Evolutionary conservation across 176 grass and related monocot species (phyloP).

Genomic region (Panicum miliaceum): DNA sequence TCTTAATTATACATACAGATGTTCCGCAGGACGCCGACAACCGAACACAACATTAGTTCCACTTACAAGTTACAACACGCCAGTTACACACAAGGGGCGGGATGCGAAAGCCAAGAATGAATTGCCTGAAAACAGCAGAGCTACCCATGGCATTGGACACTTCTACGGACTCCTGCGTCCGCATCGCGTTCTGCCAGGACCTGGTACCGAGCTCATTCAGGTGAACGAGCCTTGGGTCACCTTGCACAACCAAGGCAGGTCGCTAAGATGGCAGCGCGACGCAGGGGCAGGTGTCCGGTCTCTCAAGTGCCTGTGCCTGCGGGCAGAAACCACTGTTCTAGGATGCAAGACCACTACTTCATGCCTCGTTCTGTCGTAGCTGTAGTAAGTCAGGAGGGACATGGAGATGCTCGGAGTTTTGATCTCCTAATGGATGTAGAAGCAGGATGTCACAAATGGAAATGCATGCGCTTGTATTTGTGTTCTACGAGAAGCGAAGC

Average conservation of each 20-base stretch:
- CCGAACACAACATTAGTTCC: not conserved
- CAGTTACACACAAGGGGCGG: conserved; percentile 19
- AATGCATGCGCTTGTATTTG: not conserved
- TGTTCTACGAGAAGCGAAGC: not conserved
- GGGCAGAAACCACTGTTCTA: conserved; percentile 51
- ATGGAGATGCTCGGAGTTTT: conserved; percentile 19
- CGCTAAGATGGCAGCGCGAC: conserved; percentile 10
- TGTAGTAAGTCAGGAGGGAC: conserved; percentile 53
- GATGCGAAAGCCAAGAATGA: conserved; percentile 93
- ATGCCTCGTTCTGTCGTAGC: conserved; percentile 37
- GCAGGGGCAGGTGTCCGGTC: conserved; percentile 17
- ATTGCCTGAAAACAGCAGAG: conserved; percentile 79
- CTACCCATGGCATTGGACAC: conserved; percentile 40
- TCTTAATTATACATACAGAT: conserved; percentile 24
- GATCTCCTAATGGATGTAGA: conserved; percentile 40
- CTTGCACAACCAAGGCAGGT: not conserved
- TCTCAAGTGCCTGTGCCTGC: conserved; percentile 33
- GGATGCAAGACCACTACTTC: conserved; percentile 35
- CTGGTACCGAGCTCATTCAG: conserved; percentile 38
- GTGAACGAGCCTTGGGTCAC: conserved; percentile 27
- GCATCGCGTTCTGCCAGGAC: conserved; percentile 33
- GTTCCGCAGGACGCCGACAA: not conserved
- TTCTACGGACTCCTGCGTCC: conserved; percentile 8
- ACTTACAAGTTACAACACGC: conserved; percentile 31
- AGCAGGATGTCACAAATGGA: conserved; percentile 12